These are phyloP conservation scores for Aquilaria malaccensis DNA, from an alignment of 345 rosid genomes.

Conservation along the genomic window DNA sequence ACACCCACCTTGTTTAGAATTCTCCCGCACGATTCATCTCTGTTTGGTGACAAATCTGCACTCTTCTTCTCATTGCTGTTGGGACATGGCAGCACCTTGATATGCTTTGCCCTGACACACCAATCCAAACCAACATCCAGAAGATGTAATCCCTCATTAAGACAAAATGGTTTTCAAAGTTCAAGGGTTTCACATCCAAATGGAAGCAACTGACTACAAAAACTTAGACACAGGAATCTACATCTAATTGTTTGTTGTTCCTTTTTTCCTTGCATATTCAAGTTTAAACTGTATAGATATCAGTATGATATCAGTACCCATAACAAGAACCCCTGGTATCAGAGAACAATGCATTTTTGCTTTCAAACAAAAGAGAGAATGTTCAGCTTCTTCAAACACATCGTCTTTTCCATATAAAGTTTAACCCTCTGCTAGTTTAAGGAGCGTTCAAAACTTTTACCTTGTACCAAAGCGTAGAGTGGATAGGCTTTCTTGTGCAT, in stretches of 20 bases:
- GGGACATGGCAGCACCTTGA: conserved; percentile 53
- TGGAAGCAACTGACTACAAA: too few species aligned
- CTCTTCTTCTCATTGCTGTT: conserved; percentile 30
- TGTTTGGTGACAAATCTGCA: conserved; percentile 20
- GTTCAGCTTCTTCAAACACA: not conserved
- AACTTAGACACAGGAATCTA: too few species aligned
- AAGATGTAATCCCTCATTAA: not conserved
- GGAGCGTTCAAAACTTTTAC: conserved; percentile 17
- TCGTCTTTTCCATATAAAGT: not conserved
- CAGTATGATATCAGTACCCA: too few species aligned
- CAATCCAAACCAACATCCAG: conserved; percentile 3
- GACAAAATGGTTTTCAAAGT: not conserved
- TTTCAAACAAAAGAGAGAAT: not conserved
- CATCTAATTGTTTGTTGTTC: too few species aligned
- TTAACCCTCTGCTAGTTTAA: not conserved
- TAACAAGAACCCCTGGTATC: too few species aligned
- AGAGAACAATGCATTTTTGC: not conserved
- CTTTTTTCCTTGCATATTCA: too few species aligned
- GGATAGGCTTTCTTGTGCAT: conserved; percentile 76
- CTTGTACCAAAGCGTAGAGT: conserved; percentile 91
- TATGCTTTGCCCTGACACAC: conserved; percentile 71
- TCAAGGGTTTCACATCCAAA: not conserved
- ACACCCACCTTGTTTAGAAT: conserved; percentile 46
- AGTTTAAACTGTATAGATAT: too few species aligned
- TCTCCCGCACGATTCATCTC: conserved; percentile 43